A percentile compares a stretch with the other conserved stretches of the same genome.
These are phyloP conservation scores for Citrus hindsii DNA, from an alignment of 345 rosid genomes.

Conservation along the genomic window DNA sequence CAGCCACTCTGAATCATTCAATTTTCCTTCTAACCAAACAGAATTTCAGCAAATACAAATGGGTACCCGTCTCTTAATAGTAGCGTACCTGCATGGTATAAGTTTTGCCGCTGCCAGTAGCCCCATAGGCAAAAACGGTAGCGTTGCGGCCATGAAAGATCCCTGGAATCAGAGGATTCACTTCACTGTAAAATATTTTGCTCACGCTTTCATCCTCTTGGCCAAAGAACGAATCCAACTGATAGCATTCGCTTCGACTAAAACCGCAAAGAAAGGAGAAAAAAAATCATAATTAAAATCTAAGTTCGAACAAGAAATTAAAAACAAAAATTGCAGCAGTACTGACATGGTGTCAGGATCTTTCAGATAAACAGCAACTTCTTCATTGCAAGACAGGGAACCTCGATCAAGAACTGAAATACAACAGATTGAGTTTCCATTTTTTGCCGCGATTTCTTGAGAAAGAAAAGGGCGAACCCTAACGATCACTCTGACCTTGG, in stretches of 20 bases:
- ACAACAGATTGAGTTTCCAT: conserved; percentile 31
- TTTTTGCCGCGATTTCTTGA: conserved; percentile 37
- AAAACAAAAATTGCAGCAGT: not conserved
- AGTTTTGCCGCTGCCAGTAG: conserved; percentile 94
- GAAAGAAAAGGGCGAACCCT: conserved; percentile 79
- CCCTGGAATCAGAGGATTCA: conserved; percentile 59
- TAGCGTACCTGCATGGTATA: conserved; percentile 81
- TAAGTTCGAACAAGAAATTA: not conserved
- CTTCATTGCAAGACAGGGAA: conserved; percentile 35
- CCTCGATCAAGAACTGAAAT: conserved; percentile 44
- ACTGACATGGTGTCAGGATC: conserved; percentile 69
- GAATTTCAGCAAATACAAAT: not conserved
- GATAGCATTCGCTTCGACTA: conserved; percentile 76
- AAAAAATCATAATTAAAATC: conserved; percentile 9
- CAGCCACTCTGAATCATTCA: not conserved
- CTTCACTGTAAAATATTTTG: conserved; percentile 68
- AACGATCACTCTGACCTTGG: conserved; percentile 59
- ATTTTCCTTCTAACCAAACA: not conserved
- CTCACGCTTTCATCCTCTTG: conserved; percentile 60
- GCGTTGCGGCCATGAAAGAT: conserved; percentile 68
- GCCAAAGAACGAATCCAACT: conserved; percentile 74
- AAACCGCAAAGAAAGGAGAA: not conserved
- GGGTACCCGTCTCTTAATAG: not conserved
- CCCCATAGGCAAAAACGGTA: conserved; percentile 89
- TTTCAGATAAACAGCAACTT: conserved; percentile 63